These are phyloP conservation scores for Panicum hallii DNA, from an alignment of 202 grass and related monocot species.

Conservation along the genomic window DNA sequence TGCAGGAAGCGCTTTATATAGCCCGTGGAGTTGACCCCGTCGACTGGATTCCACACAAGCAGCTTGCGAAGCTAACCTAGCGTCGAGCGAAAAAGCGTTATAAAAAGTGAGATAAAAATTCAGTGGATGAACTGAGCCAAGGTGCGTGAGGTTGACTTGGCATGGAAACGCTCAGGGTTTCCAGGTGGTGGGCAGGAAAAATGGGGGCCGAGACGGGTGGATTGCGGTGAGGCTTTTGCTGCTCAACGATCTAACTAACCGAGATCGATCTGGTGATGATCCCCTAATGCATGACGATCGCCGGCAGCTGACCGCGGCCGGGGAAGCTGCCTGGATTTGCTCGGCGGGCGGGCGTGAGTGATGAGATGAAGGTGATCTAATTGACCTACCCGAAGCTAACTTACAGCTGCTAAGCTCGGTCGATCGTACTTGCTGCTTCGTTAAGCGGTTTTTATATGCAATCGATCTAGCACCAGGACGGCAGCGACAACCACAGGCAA, in stretches of 20 bases:
- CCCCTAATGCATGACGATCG: conserved; percentile 36
- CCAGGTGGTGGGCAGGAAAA: conserved; percentile 58
- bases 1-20: conserved; percentile 51
- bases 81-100: neutral
- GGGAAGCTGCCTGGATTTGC: conserved; percentile 45
- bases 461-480: neutral
- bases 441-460: neutral
- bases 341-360: neutral
- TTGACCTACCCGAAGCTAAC: conserved; percentile 46
- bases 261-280: neutral
- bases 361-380: conserved; percentile 51
- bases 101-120: neutral
- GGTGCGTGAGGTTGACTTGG: conserved; percentile 39
- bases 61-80: neutral
- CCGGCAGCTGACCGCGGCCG: conserved; percentile 30
- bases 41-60: neutral
- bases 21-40: conserved; percentile 13
- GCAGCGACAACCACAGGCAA: neutral
- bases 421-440: conserved; percentile 2
- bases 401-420: neutral
- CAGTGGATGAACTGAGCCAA: neutral
- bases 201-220: neutral
- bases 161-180: conserved; percentile 31
- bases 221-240: conserved; percentile 28
- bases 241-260: conserved; percentile 36